phyloP scores from a whole-genome alignment of 1,284 basidiomycete genomes.

The Ganoderma lucidum region DNA sequence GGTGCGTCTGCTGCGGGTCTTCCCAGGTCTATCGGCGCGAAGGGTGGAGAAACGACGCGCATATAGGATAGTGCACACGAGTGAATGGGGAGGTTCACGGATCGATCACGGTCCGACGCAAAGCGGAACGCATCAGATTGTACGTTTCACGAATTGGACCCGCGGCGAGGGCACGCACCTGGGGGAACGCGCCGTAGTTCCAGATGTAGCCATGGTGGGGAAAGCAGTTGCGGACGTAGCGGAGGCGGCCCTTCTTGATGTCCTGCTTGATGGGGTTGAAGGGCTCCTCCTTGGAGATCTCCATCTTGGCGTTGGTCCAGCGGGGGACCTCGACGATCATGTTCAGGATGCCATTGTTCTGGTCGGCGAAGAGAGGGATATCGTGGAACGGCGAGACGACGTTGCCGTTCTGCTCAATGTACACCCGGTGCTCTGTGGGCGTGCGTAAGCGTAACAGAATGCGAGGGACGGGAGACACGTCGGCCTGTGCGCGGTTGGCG shows the following conservation, averaged over 20 bases:
- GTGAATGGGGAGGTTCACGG: conserved; percentile 1
- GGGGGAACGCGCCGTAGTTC: conserved; percentile 98
- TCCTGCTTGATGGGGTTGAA: conserved; percentile 99
- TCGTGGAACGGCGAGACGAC: conserved; percentile 95
- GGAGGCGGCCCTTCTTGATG: conserved; percentile 94
- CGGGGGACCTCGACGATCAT: conserved; percentile 99
- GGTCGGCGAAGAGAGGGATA: conserved; percentile 95
- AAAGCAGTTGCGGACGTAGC: conserved; percentile 99
- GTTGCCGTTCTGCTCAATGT: conserved; percentile 87
- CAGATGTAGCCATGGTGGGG: conserved; percentile 99
- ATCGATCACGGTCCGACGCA: background rate
- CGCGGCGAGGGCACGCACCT: conserved; percentile 60
- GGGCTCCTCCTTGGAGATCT: conserved; percentile 96
- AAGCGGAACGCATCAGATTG: background rate
- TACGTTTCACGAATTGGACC: conserved; percentile 19
- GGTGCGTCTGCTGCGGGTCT: conserved; percentile 87
- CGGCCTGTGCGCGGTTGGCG: background rate
- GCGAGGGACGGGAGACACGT: background rate
- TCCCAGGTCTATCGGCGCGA: conserved; percentile 90
- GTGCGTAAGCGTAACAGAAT: conserved; percentile 1
- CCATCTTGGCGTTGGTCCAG: conserved; percentile 99
- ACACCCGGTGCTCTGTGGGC: conserved; percentile 89
- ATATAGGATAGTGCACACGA: conserved; percentile 17
- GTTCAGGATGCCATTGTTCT: conserved; percentile 93
- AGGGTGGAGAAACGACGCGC: conserved; percentile 7